These are phyloP conservation scores for Oleoguttula mirabilis DNA, from an alignment of 495 filamentous ascomycete species.

Conservation along the genomic window DNA sequence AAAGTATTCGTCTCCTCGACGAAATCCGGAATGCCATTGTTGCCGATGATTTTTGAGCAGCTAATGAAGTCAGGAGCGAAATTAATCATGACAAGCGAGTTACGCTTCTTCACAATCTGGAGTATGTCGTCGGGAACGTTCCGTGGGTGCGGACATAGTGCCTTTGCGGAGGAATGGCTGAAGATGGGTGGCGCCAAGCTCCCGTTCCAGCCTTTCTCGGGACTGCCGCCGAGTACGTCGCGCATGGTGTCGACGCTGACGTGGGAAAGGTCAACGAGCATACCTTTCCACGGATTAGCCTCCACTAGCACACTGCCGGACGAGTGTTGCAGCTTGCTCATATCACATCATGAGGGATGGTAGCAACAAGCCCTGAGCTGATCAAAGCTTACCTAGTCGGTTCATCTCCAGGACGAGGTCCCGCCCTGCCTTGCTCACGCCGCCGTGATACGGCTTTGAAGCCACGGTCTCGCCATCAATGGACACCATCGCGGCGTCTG, in stretches of 20 bases:
- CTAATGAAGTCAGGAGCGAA: conserved; percentile 72
- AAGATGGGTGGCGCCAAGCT: conserved; percentile 58
- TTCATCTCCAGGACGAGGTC: conserved; percentile 66
- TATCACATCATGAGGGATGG: no score
- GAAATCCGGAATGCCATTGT: conserved; percentile 26
- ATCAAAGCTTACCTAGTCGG: no score
- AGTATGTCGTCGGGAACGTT: conserved; percentile 65
- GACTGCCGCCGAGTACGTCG: conserved; percentile 45
- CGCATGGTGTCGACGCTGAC: conserved; percentile 57
- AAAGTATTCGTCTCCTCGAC: conserved; percentile 59
- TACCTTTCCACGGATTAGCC: no score
- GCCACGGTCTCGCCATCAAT: conserved; percentile 22
- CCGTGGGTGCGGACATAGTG: conserved; percentile 55
- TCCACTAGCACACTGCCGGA: no score
- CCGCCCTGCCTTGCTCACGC: conserved; percentile 54
- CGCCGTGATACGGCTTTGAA: conserved; percentile 33
- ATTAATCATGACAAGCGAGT: conserved; percentile 63
- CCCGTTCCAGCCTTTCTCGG: conserved; percentile 37
- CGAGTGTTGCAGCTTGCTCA: no score
- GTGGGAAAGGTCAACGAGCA: conserved; percentile 67
- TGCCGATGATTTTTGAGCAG: conserved; percentile 41
- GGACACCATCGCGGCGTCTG: conserved; percentile 62
- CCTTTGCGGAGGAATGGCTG: conserved; percentile 55
- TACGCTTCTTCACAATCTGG: conserved; percentile 44
- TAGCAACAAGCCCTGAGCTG: no score